A percentile compares a stretch with the other conserved stretches of the same genome.
Evolutionary conservation across 1,139 yeast genomes (phyloP).

Genomic region (Sugiyamaella castrensis): DNA sequence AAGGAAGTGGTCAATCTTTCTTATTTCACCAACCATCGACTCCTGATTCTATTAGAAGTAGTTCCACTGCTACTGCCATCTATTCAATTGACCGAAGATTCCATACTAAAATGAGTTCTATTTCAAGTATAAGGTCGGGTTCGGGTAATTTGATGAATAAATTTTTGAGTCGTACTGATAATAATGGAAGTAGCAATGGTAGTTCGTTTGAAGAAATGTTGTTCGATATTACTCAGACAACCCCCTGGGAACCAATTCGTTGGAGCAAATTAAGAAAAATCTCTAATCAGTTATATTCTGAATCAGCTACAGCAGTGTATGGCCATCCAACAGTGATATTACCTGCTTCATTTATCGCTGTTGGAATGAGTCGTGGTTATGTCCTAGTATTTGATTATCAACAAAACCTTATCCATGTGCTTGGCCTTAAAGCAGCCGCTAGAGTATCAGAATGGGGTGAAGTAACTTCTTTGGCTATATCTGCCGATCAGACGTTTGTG

Average conservation of each 20-base stretch:
- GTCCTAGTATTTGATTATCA: slow-evolving; percentile 62
- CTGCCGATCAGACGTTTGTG: slow-evolving; percentile 50
- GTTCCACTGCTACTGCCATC: slow-evolving; percentile 6
- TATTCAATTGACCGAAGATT: slow-evolving; percentile 31
- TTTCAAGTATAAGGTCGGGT: slow-evolving; percentile 18
- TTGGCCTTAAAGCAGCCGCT: slow-evolving; percentile 35
- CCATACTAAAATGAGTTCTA: slow-evolving; percentile 31
- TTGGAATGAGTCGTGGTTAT: slow-evolving; percentile 62
- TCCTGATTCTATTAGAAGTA: slow-evolving; percentile 19
- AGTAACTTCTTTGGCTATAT: slow-evolving; percentile 47
- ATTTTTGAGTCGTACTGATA: not conserved
- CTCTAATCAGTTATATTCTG: slow-evolving; percentile 41
- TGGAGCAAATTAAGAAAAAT: slow-evolving; percentile 48
- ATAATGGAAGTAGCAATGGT: not conserved
- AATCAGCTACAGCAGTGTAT: slow-evolving; percentile 39
- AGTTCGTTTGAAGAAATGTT: slow-evolving; percentile 1
- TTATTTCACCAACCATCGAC: slow-evolving; percentile 11
- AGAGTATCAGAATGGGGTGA: slow-evolving; percentile 39
- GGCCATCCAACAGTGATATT: slow-evolving; percentile 53
- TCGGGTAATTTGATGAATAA: not conserved
- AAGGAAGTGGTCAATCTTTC: not conserved
- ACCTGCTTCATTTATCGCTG: slow-evolving; percentile 51
- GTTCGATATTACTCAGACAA: slow-evolving; percentile 15
- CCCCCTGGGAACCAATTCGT: slow-evolving; percentile 37
- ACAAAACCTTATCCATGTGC: slow-evolving; percentile 48